Conservation (phyloP, 2,329 filamentous ascomycete species). For the Ascomycota sp. region DNA sequence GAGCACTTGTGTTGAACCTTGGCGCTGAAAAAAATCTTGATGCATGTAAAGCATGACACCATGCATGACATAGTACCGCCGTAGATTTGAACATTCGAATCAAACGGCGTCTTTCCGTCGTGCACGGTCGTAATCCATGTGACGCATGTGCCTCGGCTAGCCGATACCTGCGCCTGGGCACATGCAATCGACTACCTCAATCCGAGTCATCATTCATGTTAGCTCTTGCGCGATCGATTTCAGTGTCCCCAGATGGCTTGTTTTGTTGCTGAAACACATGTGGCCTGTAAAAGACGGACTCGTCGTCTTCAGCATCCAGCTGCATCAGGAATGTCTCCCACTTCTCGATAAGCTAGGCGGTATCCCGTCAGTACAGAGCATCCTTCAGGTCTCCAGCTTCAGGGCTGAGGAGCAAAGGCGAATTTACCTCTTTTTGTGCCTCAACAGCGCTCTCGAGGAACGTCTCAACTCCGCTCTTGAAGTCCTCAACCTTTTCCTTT, state of each 20-base stretch:
- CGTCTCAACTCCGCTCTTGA: constrained; percentile 94
- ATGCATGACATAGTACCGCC: constrained; percentile 6
- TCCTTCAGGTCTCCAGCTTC: background rate
- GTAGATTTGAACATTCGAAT: constrained; percentile 6
- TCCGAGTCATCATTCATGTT: constrained; percentile 42
- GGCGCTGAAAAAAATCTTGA: background rate
- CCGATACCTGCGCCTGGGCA: background rate
- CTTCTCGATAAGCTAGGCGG: constrained; percentile 47
- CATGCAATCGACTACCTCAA: constrained; percentile 11
- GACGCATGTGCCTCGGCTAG: background rate
- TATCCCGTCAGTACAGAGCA: constrained; percentile 5
- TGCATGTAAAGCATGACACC: constrained; percentile 8
- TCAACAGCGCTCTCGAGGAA: constrained; percentile 94
- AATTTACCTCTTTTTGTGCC: constrained; percentile 79
- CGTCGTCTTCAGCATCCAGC: constrained; percentile 82
- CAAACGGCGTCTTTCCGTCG: background rate
- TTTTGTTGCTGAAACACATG: constrained; percentile 31
- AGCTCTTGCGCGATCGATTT: constrained; percentile 36
- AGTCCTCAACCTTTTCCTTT: constrained; percentile 94
- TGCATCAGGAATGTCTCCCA: constrained; percentile 98
- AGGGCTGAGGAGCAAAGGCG: constrained; percentile 8
- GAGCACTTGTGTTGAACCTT: background rate
- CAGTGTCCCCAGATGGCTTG: constrained; percentile 34
- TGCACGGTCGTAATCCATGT: background rate
- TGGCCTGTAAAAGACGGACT: constrained; percentile 42